Evolutionary conservation across 23 red algal genomes (phyloP).

Genomic region (Gracilaria domingensis): DNA sequence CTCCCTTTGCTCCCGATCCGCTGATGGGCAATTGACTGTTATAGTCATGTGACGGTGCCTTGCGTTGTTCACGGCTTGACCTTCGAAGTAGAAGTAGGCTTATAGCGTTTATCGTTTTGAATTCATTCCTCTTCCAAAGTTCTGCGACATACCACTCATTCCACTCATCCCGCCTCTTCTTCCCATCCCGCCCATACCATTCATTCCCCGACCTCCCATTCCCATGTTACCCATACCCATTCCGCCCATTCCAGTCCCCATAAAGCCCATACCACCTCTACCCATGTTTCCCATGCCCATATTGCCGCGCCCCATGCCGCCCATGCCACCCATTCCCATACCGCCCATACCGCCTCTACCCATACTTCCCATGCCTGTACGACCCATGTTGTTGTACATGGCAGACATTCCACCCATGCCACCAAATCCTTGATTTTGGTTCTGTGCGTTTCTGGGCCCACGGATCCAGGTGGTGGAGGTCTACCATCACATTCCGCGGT

Average conservation of each 20-base stretch:
- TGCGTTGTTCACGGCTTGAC: neutral
- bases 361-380: constrained; percentile 65
- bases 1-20: neutral
- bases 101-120: constrained; percentile 26
- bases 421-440: constrained; percentile 47
- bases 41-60: neutral
- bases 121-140: constrained; percentile 38
- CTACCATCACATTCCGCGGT: constrained; percentile 83
- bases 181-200: constrained; percentile 49
- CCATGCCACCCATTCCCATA: constrained; percentile 92
- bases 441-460: constrained; percentile 71
- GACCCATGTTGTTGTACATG: constrained; percentile 69
- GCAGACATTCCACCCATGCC: constrained; percentile 69
- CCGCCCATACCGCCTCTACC: constrained; percentile 77
- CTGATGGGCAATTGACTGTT: neutral
- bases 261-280: constrained; percentile 76
- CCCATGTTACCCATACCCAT: constrained; percentile 63
- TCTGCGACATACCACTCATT: constrained; percentile 17
- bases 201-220: constrained; percentile 74
- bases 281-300: constrained; percentile 64
- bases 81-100: neutral
- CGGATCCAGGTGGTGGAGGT: constrained; percentile 81
- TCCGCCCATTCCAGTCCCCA: constrained; percentile 86
- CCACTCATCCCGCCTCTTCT: constrained; percentile 19
- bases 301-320: constrained; percentile 68